Evolutionary conservation across 306 rosid genomes (phyloP).

Genomic region (Potentilla sterilis): DNA sequence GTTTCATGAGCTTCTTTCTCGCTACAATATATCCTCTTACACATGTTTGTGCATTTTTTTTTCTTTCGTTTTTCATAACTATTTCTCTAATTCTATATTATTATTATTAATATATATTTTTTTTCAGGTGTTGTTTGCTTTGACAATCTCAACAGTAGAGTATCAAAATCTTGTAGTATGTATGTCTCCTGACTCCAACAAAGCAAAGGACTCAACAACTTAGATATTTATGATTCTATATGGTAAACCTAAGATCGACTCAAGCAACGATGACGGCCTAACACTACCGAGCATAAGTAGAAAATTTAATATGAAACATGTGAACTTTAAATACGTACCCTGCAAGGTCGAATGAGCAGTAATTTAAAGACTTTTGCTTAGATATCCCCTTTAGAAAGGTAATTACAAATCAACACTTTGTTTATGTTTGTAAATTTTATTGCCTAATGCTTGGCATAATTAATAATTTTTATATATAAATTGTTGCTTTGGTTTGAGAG

Average conservation of each 20-base stretch:
- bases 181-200: conserved; percentile 71
- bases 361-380: conserved; percentile 55
- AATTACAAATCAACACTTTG: not conserved
- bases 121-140: conserved; percentile 71
- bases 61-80: not conserved
- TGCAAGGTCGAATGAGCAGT: conserved; percentile 68
- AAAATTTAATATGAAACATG: conserved; percentile 51
- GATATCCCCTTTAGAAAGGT: conserved; percentile 79
- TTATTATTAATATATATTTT: no score
- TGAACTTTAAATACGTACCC: conserved; percentile 71
- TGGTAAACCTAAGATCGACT: conserved; percentile 58
- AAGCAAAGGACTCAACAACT: conserved; percentile 77
- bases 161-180: conserved; percentile 65
- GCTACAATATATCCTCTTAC: not conserved
- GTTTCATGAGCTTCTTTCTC: not conserved
- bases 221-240: conserved; percentile 78
- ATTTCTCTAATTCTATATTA: conserved; percentile 16
- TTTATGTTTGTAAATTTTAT: no score
- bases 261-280: conserved; percentile 51
- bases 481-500: conserved; percentile 91
- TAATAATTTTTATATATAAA: conserved; percentile 32
- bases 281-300: conserved; percentile 41
- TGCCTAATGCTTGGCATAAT: not conserved
- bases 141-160: conserved; percentile 63
- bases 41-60: not conserved